These are phyloP conservation scores for Helotiales sp. DNA, from an alignment of 2,329 filamentous ascomycete genomes.

Conservation along the genomic window DNA sequence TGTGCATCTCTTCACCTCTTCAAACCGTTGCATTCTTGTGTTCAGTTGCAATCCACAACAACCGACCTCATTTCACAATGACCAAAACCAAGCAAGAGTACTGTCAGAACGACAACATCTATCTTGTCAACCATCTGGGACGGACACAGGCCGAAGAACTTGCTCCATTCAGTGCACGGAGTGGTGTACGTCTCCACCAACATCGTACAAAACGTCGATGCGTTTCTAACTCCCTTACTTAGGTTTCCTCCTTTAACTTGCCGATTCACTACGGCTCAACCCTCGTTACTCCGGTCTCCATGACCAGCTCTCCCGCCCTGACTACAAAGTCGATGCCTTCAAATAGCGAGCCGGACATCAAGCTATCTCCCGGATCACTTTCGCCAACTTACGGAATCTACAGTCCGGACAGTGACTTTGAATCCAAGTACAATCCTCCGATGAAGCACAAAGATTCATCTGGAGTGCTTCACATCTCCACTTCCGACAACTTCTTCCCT, in stretches of 20 bases:
- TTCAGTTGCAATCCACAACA: neutral
- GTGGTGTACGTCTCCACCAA: neutral
- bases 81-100: neutral
- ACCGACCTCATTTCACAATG: neutral
- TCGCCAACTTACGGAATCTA: constrained; percentile 16
- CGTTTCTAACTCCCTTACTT: constrained; percentile 21
- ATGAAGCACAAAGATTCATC: constrained; percentile 37
- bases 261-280: constrained; percentile 37
- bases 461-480: constrained; percentile 24
- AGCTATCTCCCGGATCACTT: constrained; percentile 27
- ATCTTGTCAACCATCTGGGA: constrained; percentile 14
- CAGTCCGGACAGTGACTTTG: constrained; percentile 29
- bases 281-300: constrained; percentile 38
- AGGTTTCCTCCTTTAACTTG: constrained; percentile 42
- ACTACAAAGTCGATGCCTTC: constrained; percentile 24
- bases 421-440: constrained; percentile 26
- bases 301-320: constrained; percentile 32
- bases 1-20: neutral
- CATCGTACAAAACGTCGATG: neutral
- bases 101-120: constrained; percentile 4
- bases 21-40: neutral
- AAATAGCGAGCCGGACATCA: constrained; percentile 27
- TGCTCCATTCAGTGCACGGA: constrained; percentile 35
- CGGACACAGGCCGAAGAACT: constrained; percentile 23
- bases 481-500: constrained; percentile 30